phyloP scores from a whole-genome alignment of 164 flowering plant species.

The Hamamelis virginiana region DNA sequence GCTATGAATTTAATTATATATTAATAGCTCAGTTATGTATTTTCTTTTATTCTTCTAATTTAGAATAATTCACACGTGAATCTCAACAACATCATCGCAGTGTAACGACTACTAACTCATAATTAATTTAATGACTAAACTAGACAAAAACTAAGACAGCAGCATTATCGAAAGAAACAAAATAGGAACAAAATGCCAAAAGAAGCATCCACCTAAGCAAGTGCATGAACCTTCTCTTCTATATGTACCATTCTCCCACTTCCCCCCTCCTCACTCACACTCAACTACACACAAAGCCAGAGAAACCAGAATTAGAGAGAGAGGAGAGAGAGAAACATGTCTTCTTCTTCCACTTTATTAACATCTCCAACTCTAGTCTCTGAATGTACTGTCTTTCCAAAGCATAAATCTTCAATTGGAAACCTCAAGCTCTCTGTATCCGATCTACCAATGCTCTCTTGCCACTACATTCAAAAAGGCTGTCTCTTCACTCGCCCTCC shows the following conservation, averaged over 20 bases:
- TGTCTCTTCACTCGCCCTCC: conserved; percentile 42
- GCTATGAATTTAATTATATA: no score
- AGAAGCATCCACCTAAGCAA: conserved; percentile 8
- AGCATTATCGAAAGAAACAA: no score
- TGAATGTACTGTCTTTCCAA: conserved; percentile 36
- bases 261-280: conserved; percentile 1
- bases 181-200: no score
- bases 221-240: conserved; percentile 36
- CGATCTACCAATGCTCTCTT: conserved; percentile 66
- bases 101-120: no score
- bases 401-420: conserved; percentile 25
- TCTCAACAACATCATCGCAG: no score
- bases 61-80: no score
- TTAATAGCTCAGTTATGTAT: no score
- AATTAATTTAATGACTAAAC: no score
- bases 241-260: conserved; percentile 3
- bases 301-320: neutral
- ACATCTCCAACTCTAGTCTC: conserved; percentile 25
- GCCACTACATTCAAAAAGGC: conserved; percentile 69
- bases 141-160: no score
- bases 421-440: conserved; percentile 59
- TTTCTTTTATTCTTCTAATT: no score
- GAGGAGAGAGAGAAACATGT: conserved; percentile 10
- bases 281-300: neutral
- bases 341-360: conserved; percentile 5